Conservation (phyloP, 2,329 filamentous ascomycete species). For the Fusarium gaditjirri region DNA sequence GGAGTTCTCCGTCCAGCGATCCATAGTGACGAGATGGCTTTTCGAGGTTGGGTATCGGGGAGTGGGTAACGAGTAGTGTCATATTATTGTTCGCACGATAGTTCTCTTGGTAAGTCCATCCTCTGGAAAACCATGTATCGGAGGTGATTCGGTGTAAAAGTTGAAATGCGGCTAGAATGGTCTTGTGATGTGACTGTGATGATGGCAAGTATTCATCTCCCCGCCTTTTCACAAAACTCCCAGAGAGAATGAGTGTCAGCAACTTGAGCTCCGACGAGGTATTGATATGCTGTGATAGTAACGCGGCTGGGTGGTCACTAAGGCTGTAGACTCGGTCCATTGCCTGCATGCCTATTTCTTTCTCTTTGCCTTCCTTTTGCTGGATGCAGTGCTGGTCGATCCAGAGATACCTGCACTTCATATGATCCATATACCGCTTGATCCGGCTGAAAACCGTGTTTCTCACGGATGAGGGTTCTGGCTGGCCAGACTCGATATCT, state of each 20-base stretch:
- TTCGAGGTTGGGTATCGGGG: rapidly evolving
- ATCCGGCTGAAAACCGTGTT: not conserved
- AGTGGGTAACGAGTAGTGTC: not conserved
- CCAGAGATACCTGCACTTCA: not conserved
- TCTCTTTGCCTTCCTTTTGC: rapidly evolving
- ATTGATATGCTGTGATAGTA: rapidly evolving
- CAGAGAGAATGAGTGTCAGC: not conserved
- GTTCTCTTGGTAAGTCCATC: not conserved
- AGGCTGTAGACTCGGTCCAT: not conserved
- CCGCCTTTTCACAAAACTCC: rapidly evolving
- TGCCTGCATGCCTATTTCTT: not conserved
- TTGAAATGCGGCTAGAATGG: not conserved
- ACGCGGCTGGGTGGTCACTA: rapidly evolving
- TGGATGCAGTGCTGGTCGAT: not conserved
- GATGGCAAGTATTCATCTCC: not conserved
- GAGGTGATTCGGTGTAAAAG: not conserved
- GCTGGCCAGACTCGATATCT: rapidly evolving
- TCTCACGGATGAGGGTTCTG: not conserved
- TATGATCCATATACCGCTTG: not conserved
- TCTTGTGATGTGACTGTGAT: rapidly evolving
- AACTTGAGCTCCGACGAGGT: rapidly evolving
- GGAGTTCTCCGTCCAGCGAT: not conserved
- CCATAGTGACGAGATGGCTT: not conserved
- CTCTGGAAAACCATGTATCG: not conserved
- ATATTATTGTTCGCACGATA: not conserved